Percentiles rank a stretch among this genome's conserved stretches.
Conservation (phyloP, 768 basidiomycete genomes). For the Boletus tylopilopsis region DNA sequence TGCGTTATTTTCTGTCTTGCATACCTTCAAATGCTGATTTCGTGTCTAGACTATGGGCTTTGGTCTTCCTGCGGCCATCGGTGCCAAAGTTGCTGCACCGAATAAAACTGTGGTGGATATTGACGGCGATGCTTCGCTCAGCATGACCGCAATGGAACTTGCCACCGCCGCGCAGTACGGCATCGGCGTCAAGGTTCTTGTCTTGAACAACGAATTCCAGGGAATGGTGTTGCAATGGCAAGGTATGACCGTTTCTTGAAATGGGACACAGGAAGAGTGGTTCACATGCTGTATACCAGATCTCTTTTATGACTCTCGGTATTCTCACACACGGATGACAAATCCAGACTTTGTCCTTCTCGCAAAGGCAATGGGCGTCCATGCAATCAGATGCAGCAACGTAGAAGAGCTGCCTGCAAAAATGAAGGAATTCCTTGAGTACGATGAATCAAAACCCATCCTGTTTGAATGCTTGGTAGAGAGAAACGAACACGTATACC, state of each 20-base stretch:
- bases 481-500: conserved; percentile 84
- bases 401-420: conserved; percentile 80
- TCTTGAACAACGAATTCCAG: conserved; percentile 96
- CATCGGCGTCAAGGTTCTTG: conserved; percentile 92
- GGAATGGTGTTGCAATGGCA: conserved; percentile 99
- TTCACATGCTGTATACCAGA: conserved; percentile 41
- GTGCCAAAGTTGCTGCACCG: conserved; percentile 95
- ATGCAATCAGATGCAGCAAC: conserved; percentile 74
- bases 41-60: conserved; percentile 89
- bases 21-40: neutral
- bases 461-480: conserved; percentile 89
- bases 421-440: conserved; percentile 99
- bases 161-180: conserved; percentile 86
- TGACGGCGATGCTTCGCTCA: conserved; percentile 97
- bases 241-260: conserved; percentile 45
- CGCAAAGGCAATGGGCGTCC: conserved; percentile 87
- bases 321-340: conserved; percentile 93
- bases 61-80: conserved; percentile 90
- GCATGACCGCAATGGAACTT: conserved; percentile 99
- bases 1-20: conserved; percentile 30
- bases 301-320: conserved; percentile 94
- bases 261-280: neutral
- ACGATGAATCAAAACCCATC: conserved; percentile 81
- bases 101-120: conserved; percentile 93
- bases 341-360: conserved; percentile 95